These are phyloP conservation scores for Auricularia auricula-judae DNA, from an alignment of 768 basidiomycete species.

Conservation along the genomic window DNA sequence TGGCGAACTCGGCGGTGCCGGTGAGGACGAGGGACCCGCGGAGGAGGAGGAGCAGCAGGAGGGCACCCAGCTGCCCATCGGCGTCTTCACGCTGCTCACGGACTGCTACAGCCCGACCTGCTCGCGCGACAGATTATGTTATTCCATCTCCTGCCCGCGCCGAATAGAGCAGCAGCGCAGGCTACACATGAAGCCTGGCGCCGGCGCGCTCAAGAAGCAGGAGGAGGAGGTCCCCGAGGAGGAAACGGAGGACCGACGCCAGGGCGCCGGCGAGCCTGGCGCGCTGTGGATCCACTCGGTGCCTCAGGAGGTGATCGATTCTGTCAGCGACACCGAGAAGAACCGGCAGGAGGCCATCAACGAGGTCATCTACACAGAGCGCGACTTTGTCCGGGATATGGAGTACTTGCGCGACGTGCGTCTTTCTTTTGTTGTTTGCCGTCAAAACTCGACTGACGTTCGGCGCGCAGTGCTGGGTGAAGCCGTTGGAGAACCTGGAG, in stretches of 20 bases:
- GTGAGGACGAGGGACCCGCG: constrained; percentile 26
- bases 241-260: constrained; percentile 5
- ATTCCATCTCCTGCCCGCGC: constrained; percentile 92
- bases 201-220: background rate
- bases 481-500: constrained; percentile 63
- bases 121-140: constrained; percentile 87
- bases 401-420: constrained; percentile 93
- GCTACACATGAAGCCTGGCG: constrained; percentile 75
- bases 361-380: constrained; percentile 87
- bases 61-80: constrained; percentile 55
- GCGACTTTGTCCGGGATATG: constrained; percentile 96
- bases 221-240: background rate
- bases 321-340: constrained; percentile 88
- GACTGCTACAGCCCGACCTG: constrained; percentile 99
- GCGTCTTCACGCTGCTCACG: constrained; percentile 91
- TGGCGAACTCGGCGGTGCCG: constrained; percentile 44
- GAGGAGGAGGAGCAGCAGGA: constrained; percentile 36
- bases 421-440: constrained; percentile 3
- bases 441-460: constrained; percentile 1
- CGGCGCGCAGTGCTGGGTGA: constrained; percentile 67
- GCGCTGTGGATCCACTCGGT: constrained; percentile 95
- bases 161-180: constrained; percentile 81
- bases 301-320: constrained; percentile 85
- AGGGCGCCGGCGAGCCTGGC: constrained; percentile 50
- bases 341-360: constrained; percentile 97